Evolutionary conservation across 768 basidiomycete species (phyloP), one percentile per base, ranked within the genome.

Genomic region (Aureoboletus auriporus): DNA sequence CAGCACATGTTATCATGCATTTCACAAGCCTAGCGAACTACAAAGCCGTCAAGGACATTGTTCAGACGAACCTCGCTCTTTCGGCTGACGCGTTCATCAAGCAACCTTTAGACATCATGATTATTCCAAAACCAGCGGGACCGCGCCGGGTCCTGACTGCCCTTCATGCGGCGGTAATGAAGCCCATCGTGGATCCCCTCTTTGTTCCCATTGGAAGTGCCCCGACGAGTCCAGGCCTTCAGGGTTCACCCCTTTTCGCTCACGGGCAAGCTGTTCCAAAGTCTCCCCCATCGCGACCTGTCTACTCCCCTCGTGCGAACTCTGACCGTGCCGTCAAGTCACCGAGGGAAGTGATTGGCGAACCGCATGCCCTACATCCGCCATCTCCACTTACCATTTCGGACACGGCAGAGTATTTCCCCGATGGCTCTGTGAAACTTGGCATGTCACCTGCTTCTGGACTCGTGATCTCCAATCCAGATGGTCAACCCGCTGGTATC

Each of bases 81-180:
- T 75, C 76, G 47, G 74, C 75, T 1, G 78, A 77, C 44, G 58
- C 69, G 31, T 69, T 77, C 10, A 50, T 72, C 59, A 62, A 71
- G 20, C 72, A 75, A 13, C 65, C 87, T 10, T 86, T 96, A 1
- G 96, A 99, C 58, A 82, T 99, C 27, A 89, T 98, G 78, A 91
- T 99, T 56, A 86, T 98, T 34, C 95, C 94, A 17, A 99, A 98
- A 69, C 95, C 95, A 9, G 94, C 89, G 14, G 95, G 96, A 5
- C 96, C 96, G 7, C 82, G 95, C 34, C 83, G 95, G 8, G 85
- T 97, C 57, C 72, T 99, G 56, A 94, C 93, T 17, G 88, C 93
- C 23, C 73, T 99, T 14, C 88, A 95, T 63, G 97, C 91, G 5
- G 93, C 93, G 2, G 77, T 90, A 42, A 87, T 80, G 8, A 89